Base-by-base conservation (phyloP, 2,329 filamentous ascomycete genomes). In the Macrophomina phaseolina region DNA sequence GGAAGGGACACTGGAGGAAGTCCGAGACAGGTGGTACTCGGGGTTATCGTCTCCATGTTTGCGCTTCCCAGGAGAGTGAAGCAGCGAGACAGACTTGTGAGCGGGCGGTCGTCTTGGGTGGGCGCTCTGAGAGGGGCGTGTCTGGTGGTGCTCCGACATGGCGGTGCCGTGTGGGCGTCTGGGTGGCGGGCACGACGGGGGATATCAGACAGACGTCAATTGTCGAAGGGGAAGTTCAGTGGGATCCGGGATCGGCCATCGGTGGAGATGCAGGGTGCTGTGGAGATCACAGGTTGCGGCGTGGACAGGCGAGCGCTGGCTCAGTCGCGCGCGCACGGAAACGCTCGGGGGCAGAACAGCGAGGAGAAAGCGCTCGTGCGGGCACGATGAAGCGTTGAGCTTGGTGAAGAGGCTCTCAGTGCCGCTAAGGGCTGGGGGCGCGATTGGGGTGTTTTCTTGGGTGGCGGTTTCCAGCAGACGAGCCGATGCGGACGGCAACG, bases 1-100 rank as follows among this genome's bases (percentile, higher is more conserved):
- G 6, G 55, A 66, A 23, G 64, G 64, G n/a, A 66, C 28, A 46
- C 46, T 61, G 45, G 55, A 45, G 32, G 55, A 66, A 23, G 53
- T 38, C 34, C 55, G 64, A n/a, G 64, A 61, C 40, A 61, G 12
- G 4, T 36, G 42, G 9, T 16, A 12, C 2, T 55, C 48, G 52
- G 28, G 49, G 8, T 11, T 5, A 16, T 63, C 48, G 11, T 67
- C 48, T 23, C 5, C 38, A 11, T 28, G n/a, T 5, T n/a, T 36
- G 14, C 30, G 38, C 46, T 63, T 63, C 8, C 73, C 71, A 4
- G 76, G 75, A 36, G 75, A 77, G 64, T 83, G 82, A 34, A 78
- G 74, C 18, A 84, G 76, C 3, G 82, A 83, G 12, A 84, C 81
- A 0, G 82, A 83, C 60, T 77, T 71, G 70, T 82, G 75, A 4